Base-by-base conservation (phyloP, 768 basidiomycete genomes). In the Tricholoma hemisulphureum region DNA sequence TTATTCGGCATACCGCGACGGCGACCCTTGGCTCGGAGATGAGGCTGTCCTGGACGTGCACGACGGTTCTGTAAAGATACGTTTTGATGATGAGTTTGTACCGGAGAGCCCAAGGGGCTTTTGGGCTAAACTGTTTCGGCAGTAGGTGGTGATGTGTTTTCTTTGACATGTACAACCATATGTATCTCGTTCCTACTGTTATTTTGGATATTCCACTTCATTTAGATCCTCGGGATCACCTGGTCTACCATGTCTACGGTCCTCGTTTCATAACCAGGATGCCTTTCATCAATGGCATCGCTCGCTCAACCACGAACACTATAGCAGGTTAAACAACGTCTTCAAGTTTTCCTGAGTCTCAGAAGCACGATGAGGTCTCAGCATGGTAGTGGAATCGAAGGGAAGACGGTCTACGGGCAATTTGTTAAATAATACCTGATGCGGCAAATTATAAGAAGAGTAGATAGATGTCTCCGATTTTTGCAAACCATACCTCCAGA, bases 61-160 rank as follows among this genome's bases (percentile, higher is more conserved):
- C 43, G 72, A 79, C 56, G 77, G 77, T 14, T 65, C 58, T 20
- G 63, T 79, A 13, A 72, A 66, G 28, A 52, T 80, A 4, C 63
- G 58, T 41, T 80, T 69, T 54, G 70, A 73, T n/a, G 73, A 77
- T 43, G 78, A 79, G 51, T 60, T 53, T 16, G 20, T 21, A 5
- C 45, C n/a, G 13, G 46, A 49, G n/a, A 29, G 26, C 11, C 26
- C 46, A 16, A 49, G 11, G 11, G 46, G 46, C 28, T 29, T 29
- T n/a, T 49, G 23, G 43, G 43, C 43, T 4, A 45, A 45, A 45
- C 11, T 45, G 4, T 45, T 45, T 28, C 26, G 24, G 13, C 45
- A 46, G 23, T 46, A 26, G 14, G 13, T 16, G 14, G 21, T 24
- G 13, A 24, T 24, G 9, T 2, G 7, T 16, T 21, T 4, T 41